Evolutionary conservation across 305 asterid genomes (phyloP), one percentile per base, ranked within the genome.

Genomic region (Rubia peregrina): DNA sequence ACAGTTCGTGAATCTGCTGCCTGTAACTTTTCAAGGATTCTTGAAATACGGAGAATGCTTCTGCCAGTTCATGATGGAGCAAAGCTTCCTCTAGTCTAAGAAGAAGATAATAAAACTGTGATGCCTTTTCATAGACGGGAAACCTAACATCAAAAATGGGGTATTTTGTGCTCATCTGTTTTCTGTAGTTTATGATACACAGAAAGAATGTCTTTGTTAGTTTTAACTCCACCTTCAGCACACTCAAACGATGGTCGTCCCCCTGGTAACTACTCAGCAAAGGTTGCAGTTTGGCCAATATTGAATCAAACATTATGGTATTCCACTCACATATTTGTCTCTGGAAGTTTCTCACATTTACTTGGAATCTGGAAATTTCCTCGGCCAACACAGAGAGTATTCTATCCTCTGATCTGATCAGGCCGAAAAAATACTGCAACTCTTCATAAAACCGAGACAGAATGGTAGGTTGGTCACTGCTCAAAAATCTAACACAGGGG

Each of bases 181-280:
- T 16, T 36, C 44, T 44, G 61, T 38, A 33, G 13, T 44, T 46
- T 40, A 38, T 64, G 9, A n/a, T 26, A 51, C 19, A 71, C 22
- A 30, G 22, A 19, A 30, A 7, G 22, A 71, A 61, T 12, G 61
- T 61, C 22, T 19, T 46, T 17, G 64, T 43, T n/a, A 71, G 59
- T 61, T 57, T 71, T 5, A 71, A 64, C 24, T 71, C 61, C 24
- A 60, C 33, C 68, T 43, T 60, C 46, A 71, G 74, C 68, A n/a
- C n/a, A 19, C 38, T 40, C 55, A 40, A 40, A 42, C 51, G 30
- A 19, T 65, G 17, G 2, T 65, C 12, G 7, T 0, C 17, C 38
- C 38, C 26, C 5, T 53, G 69, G 38, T 42, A 9, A 40, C 38
- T 41, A 22, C 16, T 12, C 69, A 65, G 69, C 69, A 65, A 43